A percentile compares a stretch with the other conserved stretches of the same genome.
Evolutionary conservation across 2,329 filamentous ascomycete genomes (phyloP).

Genomic region (Pseudocercospora vitis): DNA sequence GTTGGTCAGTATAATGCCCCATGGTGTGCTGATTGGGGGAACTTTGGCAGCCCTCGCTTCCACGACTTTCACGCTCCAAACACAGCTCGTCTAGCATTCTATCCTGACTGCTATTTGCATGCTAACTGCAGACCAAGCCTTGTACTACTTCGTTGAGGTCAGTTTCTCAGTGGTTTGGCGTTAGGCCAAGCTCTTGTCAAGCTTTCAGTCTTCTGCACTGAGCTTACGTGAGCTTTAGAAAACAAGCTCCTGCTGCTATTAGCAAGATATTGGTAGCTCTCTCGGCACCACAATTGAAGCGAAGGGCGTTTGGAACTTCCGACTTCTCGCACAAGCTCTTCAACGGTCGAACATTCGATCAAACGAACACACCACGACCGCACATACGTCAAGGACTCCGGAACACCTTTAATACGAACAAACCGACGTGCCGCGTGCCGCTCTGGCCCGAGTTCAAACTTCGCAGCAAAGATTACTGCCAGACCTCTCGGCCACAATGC

Average conservation of each 20-base stretch:
- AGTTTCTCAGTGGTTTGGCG: neutral
- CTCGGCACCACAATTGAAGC: neutral
- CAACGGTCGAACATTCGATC: neutral
- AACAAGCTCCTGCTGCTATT: neutral
- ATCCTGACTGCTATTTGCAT: neutral
- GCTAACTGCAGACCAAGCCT: neutral
- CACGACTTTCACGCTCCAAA: neutral
- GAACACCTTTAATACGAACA: too few relatives aligned
- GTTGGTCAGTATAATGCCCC: neutral
- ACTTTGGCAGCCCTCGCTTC: neutral
- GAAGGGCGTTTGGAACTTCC: neutral
- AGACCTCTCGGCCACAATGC: neutral
- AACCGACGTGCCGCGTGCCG: too few relatives aligned
- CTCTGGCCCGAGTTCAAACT: too few relatives aligned
- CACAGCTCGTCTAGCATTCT: neutral
- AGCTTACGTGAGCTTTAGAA: slow-evolving; percentile 5
- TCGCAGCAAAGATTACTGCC: neutral
- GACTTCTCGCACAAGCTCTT: neutral
- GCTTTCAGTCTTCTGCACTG: neutral
- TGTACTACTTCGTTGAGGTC: neutral
- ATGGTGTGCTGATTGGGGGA: neutral
- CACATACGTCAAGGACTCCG: too few relatives aligned
- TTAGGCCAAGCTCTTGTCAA: slow-evolving; percentile 1
- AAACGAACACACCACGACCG: neutral
- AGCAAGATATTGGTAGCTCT: neutral